Percentiles rank a stretch among this genome's conserved stretches.
Evolutionary conservation across 371 early-diverging fungal species (phyloP).

Genomic region (Zychaea mexicana): DNA sequence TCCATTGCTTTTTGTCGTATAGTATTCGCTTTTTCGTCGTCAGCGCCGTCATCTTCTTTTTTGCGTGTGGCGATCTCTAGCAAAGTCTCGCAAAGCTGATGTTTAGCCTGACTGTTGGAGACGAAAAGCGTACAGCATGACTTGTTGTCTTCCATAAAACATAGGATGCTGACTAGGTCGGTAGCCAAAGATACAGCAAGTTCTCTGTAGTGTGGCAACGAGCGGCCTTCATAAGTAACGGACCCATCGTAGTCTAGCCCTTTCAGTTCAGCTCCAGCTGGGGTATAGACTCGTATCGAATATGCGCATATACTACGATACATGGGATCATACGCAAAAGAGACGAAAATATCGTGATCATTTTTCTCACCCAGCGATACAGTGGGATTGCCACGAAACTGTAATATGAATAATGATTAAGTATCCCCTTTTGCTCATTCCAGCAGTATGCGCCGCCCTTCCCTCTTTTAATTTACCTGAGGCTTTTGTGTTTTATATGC

Average conservation of each 20-base stretch:
- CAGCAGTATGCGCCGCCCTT: too few species aligned
- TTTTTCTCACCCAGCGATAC: constrained; percentile 16
- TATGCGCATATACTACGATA: constrained; percentile 26
- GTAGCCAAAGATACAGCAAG: not conserved
- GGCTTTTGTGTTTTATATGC: constrained; percentile 28
- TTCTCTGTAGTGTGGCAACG: not conserved
- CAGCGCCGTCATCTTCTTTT: not conserved
- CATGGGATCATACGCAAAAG: constrained; percentile 27
- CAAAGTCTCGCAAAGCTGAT: constrained; percentile 21
- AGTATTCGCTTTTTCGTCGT: too few species aligned
- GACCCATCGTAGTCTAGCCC: not conserved
- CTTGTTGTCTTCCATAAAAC: not conserved
- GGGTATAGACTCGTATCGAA: constrained; percentile 13
- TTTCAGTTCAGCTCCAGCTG: not conserved
- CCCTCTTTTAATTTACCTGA: constrained; percentile 13
- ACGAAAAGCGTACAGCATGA: constrained; percentile 33
- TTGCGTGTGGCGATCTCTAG: constrained; percentile 15
- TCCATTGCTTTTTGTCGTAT: constrained; percentile 16
- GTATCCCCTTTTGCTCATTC: too few species aligned
- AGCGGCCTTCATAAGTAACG: not conserved
- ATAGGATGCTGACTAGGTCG: constrained; percentile 2
- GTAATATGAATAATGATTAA: not conserved
- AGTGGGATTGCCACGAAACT: constrained; percentile 36
- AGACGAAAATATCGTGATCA: constrained; percentile 32
- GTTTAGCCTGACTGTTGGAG: constrained; percentile 17